These are phyloP conservation scores for Thalassiosira allenii DNA, from an alignment of 352 stramenopile species.

Conservation along the genomic window DNA sequence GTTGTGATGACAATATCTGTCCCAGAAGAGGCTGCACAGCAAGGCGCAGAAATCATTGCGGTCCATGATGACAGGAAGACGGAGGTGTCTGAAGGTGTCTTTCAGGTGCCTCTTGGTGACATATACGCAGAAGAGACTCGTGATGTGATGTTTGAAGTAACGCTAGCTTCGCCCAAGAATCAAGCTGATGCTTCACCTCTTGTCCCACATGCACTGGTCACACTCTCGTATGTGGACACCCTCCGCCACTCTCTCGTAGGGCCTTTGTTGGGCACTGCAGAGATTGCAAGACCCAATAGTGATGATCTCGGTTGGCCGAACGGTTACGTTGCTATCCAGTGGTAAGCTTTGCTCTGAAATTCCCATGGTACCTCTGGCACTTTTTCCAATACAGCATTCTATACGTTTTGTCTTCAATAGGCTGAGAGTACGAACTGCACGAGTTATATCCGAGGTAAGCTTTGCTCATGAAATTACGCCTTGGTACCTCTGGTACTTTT, in stretches of 20 bases:
- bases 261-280: constrained; percentile 22
- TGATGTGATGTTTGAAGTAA: constrained; percentile 61
- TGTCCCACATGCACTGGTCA: constrained; percentile 40
- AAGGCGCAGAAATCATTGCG: constrained; percentile 50
- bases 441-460: constrained; percentile 37
- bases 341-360: too few species aligned
- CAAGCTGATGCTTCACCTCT: constrained; percentile 8
- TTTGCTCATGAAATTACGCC: too few species aligned
- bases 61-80: constrained; percentile 58
- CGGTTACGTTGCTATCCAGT: constrained; percentile 53
- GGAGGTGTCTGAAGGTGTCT: constrained; percentile 47
- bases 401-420: too few species aligned
- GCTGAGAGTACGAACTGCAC: constrained; percentile 55
- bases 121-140: constrained; percentile 69
- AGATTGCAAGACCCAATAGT: constrained; percentile 50
- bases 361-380: too few species aligned
- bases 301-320: constrained; percentile 52
- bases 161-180: constrained; percentile 30
- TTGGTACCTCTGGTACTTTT: too few species aligned
- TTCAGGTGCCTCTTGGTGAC: constrained; percentile 62
- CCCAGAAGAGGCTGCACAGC: constrained; percentile 33
- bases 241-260: constrained; percentile 46
- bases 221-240: constrained; percentile 59
- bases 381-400: too few species aligned
- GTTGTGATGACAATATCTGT: constrained; percentile 66